Percentiles rank a stretch among this genome's conserved stretches.
phyloP scores from a whole-genome alignment of 2,329 filamentous ascomycete species.

The Calonectria fujianensis region DNA sequence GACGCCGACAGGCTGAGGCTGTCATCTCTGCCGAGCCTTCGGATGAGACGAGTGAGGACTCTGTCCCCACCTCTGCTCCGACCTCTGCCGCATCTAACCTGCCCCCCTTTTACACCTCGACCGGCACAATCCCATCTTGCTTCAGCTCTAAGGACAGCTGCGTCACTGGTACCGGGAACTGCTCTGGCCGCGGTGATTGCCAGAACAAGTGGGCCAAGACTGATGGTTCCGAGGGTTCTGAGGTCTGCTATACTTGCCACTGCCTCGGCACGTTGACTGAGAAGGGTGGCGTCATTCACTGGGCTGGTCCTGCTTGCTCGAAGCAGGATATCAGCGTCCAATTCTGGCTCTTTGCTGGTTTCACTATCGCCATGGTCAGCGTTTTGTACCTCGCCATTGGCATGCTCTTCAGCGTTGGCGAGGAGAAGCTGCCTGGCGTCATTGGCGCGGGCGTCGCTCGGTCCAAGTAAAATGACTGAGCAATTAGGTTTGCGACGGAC shows the following conservation, averaged over 20 bases:
- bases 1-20: slow-evolving; percentile 69
- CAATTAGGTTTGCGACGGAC: slow-evolving; percentile 5
- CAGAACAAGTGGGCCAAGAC: slow-evolving; percentile 76
- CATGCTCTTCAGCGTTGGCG: slow-evolving; percentile 88
- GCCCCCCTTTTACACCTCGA: slow-evolving; percentile 61
- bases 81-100: slow-evolving; percentile 54
- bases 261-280: slow-evolving; percentile 78
- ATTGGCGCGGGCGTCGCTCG: slow-evolving; percentile 95
- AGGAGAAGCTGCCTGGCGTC: slow-evolving; percentile 92
- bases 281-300: slow-evolving; percentile 80
- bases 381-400: slow-evolving; percentile 83
- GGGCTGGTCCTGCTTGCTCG: slow-evolving; percentile 90
- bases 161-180: slow-evolving; percentile 81
- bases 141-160: slow-evolving; percentile 83
- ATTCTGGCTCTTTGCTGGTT: slow-evolving; percentile 90
- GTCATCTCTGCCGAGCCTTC: slow-evolving; percentile 65
- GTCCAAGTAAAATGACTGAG: slow-evolving; percentile 70
- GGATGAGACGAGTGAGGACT: slow-evolving; percentile 53
- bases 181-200: slow-evolving; percentile 89
- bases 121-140: slow-evolving; percentile 79
- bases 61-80: slow-evolving; percentile 53
- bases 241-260: slow-evolving; percentile 84
- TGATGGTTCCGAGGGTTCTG: slow-evolving; percentile 61
- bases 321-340: slow-evolving; percentile 93
- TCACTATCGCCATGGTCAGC: slow-evolving; percentile 81